Conservation (phyloP, 495 filamentous ascomycete genomes). For the Penicillium bialowiezense region DNA sequence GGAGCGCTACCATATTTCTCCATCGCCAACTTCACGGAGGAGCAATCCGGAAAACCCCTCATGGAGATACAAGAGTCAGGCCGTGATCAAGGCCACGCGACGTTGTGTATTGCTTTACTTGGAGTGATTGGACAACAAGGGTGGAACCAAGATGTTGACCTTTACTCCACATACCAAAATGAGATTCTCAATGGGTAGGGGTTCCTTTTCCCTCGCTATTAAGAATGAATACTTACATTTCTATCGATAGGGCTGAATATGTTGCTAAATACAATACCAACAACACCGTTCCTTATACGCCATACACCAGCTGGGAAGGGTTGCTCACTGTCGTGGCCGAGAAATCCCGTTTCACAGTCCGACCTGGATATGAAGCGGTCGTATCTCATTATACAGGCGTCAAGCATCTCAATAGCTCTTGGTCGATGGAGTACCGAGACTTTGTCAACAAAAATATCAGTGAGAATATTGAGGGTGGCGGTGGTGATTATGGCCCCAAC, state of each 20-base stretch:
- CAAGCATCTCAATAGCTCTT: background rate
- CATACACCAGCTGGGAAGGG: background rate
- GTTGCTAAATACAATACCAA: conserved; percentile 47
- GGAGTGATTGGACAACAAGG: conserved; percentile 1
- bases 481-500: background rate
- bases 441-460: background rate
- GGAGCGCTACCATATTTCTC: conserved; percentile 2
- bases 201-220: background rate
- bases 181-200: conserved; percentile 1
- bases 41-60: conserved; percentile 9
- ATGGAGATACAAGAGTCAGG: conserved; percentile 34
- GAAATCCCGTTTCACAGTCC: background rate
- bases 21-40: too few species aligned
- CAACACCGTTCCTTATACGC: background rate
- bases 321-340: background rate
- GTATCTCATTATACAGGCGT: background rate
- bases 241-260: conserved; percentile 52
- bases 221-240: background rate
- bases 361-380: background rate
- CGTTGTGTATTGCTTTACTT: background rate
- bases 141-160: conserved; percentile 1
- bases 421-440: background rate
- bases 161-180: background rate
- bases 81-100: conserved; percentile 33
- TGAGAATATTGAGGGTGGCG: background rate